Evolutionary conservation across 2,329 filamentous ascomycete genomes (phyloP).

Genomic region (Aureobasidium sp.): DNA sequence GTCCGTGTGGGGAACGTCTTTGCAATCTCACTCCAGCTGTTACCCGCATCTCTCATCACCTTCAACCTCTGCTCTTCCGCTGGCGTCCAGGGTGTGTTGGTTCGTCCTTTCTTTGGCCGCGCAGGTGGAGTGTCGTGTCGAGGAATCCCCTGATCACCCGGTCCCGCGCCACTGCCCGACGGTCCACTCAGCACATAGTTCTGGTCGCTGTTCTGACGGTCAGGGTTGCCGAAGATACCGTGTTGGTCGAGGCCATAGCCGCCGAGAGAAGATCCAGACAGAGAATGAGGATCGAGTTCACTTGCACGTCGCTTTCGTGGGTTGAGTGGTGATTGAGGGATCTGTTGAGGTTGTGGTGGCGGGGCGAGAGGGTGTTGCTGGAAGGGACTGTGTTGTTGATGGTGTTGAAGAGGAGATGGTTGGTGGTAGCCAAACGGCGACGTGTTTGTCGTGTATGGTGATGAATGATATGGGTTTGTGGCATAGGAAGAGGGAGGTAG

Average conservation of each 20-base stretch:
- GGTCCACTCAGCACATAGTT: slow-evolving; percentile 6
- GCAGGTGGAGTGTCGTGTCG: slow-evolving; percentile 2
- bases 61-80: slow-evolving; percentile 88
- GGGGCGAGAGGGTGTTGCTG: slow-evolving; percentile 35
- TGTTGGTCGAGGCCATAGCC: slow-evolving; percentile 20
- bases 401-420: slow-evolving; percentile 9
- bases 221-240: slow-evolving; percentile 19
- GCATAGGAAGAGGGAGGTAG: slow-evolving; percentile 11
- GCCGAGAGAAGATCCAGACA: slow-evolving; percentile 24
- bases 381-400: slow-evolving; percentile 29
- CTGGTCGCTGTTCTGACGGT: background rate
- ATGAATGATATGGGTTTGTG: slow-evolving; percentile 16
- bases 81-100: slow-evolving; percentile 98
- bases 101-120: slow-evolving; percentile 75
- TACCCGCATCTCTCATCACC: slow-evolving; percentile 84
- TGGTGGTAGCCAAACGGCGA: slow-evolving; percentile 19
- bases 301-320: slow-evolving; percentile 29
- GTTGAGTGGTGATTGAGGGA: slow-evolving; percentile 26
- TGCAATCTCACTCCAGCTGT: slow-evolving; percentile 96
- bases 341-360: slow-evolving; percentile 20
- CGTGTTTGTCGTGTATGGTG: slow-evolving; percentile 32
- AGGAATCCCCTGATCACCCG: slow-evolving; percentile 1
- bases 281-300: slow-evolving; percentile 22
- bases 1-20: slow-evolving; percentile 94
- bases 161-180: background rate